These are phyloP conservation scores for Chloropicon primus DNA, from an alignment of 139 green algal species.

Conservation along the genomic window DNA sequence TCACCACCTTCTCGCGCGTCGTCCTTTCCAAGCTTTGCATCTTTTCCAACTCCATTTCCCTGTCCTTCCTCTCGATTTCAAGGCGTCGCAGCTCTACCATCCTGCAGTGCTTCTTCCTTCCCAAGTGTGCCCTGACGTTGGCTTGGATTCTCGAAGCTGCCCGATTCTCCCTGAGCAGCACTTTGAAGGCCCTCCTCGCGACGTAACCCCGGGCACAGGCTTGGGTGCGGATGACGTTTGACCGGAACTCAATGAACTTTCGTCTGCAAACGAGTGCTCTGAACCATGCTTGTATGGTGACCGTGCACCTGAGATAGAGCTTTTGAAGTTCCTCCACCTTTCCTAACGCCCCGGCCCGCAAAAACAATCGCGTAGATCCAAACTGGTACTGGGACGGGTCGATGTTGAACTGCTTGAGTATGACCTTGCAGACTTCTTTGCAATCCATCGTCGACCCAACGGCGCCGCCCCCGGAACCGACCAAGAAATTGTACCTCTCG, in stretches of 20 bases:
- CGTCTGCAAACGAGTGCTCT: background rate
- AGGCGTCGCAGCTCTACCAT: background rate
- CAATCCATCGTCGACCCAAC: conserved; percentile 6
- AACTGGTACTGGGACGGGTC: conserved; percentile 37
- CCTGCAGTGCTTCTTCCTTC: background rate
- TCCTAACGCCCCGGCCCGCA: background rate
- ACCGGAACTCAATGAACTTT: background rate
- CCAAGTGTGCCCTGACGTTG: background rate
- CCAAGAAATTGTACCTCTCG: conserved; percentile 23
- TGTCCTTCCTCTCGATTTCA: background rate
- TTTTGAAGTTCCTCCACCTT: background rate
- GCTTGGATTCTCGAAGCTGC: background rate
- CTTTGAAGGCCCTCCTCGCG: background rate
- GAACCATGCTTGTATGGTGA: background rate
- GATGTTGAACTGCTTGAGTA: conserved; percentile 55
- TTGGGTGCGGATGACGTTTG: background rate
- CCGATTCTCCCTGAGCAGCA: background rate
- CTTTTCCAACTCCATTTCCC: no score
- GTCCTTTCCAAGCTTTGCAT: no score
- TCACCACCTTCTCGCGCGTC: no score
- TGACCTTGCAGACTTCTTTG: conserved; percentile 11
- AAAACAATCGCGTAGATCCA: conserved; percentile 25
- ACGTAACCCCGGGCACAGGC: background rate
- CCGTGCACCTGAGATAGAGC: background rate
- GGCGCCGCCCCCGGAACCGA: conserved; percentile 5